These are phyloP conservation scores for Arthrobotrys conoides DNA, from an alignment of 2,329 filamentous ascomycete species.

Conservation along the genomic window DNA sequence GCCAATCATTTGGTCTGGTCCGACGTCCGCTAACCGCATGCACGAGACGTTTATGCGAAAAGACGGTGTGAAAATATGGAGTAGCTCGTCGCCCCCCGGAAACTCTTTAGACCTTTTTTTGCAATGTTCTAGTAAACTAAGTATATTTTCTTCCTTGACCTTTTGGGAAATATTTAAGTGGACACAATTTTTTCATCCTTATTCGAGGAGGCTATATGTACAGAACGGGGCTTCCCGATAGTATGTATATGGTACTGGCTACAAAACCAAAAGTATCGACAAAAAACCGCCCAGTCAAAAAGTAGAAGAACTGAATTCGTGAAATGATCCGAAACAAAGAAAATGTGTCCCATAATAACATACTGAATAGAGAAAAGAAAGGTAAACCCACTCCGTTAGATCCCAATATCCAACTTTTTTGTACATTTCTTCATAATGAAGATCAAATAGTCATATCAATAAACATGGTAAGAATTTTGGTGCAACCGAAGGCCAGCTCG, in stretches of 20 bases:
- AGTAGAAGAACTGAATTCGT: conserved; percentile 7
- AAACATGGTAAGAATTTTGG: conserved; percentile 21
- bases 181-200: conserved; percentile 14
- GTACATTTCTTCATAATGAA: conserved; percentile 37
- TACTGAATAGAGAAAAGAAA: conserved; percentile 24
- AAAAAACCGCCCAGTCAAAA: conserved; percentile 22
- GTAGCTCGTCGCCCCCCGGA: neutral
- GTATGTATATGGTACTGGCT: conserved; percentile 24
- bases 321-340: conserved; percentile 8
- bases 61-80: neutral
- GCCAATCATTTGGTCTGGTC: conserved; percentile 1
- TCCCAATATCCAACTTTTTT: conserved; percentile 48
- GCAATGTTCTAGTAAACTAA: neutral
- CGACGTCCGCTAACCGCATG: conserved; percentile 7
- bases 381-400: conserved; percentile 35
- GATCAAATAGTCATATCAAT: conserved; percentile 12
- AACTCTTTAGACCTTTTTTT: neutral
- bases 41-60: conserved; percentile 4
- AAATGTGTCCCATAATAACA: conserved; percentile 23
- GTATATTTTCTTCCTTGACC: neutral
- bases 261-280: conserved; percentile 15
- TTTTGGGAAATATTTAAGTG: conserved; percentile 11
- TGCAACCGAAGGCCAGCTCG: conserved; percentile 48
- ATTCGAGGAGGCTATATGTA: conserved; percentile 26
- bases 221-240: conserved; percentile 24